Conservation (phyloP, 768 basidiomycete genomes). For the Boletales sp. region DNA sequence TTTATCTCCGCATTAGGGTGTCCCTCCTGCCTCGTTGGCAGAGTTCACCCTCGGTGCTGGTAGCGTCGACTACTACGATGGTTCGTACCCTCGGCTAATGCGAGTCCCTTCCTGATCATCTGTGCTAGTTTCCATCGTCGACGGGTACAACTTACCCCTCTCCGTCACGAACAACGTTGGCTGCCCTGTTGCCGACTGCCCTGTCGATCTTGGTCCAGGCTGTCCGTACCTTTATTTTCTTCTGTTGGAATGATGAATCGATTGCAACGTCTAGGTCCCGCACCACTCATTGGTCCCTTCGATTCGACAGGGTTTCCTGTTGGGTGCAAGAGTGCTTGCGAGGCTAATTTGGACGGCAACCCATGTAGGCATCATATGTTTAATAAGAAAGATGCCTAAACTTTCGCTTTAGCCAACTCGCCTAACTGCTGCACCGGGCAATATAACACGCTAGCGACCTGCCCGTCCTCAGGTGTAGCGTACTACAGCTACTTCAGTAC, state of each 20-base stretch:
- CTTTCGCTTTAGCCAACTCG: constrained; percentile 42
- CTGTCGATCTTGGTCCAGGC: constrained; percentile 57
- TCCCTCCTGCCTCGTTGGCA: constrained; percentile 68
- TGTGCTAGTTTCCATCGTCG: constrained; percentile 55
- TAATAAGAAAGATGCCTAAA: background rate
- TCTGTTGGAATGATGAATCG: background rate
- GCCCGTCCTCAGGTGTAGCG: constrained; percentile 45
- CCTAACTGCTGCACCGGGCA: constrained; percentile 63
- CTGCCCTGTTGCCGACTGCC: constrained; percentile 54
- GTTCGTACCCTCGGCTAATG: constrained; percentile 28
- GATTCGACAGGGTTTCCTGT: constrained; percentile 52
- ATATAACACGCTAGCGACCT: constrained; percentile 49
- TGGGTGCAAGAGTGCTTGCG: constrained; percentile 61
- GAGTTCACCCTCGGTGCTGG: constrained; percentile 58
- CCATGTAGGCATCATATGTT: constrained; percentile 20
- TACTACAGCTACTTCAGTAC: constrained; percentile 48
- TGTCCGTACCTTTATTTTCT: constrained; percentile 34
- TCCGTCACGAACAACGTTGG: constrained; percentile 52
- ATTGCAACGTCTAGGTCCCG: constrained; percentile 38
- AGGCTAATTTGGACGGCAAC: constrained; percentile 34
- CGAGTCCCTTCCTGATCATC: background rate
- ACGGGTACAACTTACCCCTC: constrained; percentile 63
- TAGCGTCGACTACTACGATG: constrained; percentile 56
- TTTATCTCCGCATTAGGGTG: constrained; percentile 35
- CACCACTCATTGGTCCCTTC: constrained; percentile 47